phyloP scores from a whole-genome alignment of 2,329 filamentous ascomycete species.

The Calonectria crousiana region DNA sequence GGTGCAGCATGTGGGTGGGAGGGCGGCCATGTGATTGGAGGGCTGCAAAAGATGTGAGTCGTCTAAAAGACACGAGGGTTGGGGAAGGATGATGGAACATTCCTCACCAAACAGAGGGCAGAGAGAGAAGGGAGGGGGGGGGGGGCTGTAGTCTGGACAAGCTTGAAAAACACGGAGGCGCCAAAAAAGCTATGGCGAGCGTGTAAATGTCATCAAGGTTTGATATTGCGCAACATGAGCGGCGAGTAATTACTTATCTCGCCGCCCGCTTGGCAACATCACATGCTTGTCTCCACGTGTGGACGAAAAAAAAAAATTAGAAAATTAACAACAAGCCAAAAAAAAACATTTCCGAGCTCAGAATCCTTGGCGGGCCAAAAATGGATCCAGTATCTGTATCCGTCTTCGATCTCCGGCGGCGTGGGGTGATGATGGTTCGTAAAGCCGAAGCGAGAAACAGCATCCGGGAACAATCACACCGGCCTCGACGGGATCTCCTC shows the following conservation, averaged over 20 bases:
- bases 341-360: neutral
- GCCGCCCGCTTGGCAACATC: neutral
- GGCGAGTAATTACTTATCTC: slow-evolving; percentile 9
- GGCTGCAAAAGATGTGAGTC: neutral
- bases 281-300: slow-evolving; percentile 3
- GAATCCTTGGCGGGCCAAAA: slow-evolving; percentile 4
- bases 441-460: slow-evolving; percentile 22
- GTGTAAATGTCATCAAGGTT: slow-evolving; percentile 6
- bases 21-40: neutral
- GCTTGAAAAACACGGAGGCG: neutral
- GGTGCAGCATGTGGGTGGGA: slow-evolving; percentile 15
- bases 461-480: neutral
- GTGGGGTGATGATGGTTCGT: slow-evolving; percentile 38
- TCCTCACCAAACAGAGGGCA: slow-evolving; percentile 7
- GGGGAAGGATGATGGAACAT: neutral
- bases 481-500: neutral
- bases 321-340: neutral
- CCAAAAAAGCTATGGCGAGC: neutral
- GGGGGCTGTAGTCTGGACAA: neutral
- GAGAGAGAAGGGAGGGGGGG: neutral
- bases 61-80: neutral
- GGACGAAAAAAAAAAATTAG: neutral
- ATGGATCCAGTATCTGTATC: slow-evolving; percentile 10
- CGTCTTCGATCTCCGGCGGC: slow-evolving; percentile 36
- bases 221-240: neutral